A percentile compares a stretch with the other conserved stretches of the same genome.
Evolutionary conservation across 371 early-diverging fungal genomes (phyloP).

Genomic region (Amoeboaphelidium protococcarum): DNA sequence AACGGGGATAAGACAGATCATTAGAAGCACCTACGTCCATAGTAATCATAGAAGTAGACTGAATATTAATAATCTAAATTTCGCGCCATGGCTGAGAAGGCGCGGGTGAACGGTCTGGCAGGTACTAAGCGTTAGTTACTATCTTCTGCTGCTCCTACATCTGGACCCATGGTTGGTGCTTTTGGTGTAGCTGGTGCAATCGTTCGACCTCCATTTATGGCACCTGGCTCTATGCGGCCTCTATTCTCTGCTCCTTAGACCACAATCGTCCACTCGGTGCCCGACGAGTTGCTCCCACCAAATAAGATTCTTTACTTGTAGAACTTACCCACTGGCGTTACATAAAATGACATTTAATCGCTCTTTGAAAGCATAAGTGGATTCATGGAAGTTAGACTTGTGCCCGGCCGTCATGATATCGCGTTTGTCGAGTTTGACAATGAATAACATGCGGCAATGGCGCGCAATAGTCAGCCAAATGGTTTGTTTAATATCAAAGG

Average conservation of each 20-base stretch:
- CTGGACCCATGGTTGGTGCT: neutral
- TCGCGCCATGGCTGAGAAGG: neutral
- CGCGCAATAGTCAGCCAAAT: neutral
- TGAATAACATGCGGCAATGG: conserved; percentile 1
- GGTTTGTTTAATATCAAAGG: conserved; percentile 1
- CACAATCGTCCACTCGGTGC: neutral
- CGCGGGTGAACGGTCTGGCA: neutral
- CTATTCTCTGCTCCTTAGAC: neutral
- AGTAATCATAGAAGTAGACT: neutral
- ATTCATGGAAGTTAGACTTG: conserved; percentile 4
- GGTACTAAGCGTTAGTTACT: neutral
- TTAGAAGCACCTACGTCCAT: too few species aligned
- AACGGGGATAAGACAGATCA: too few species aligned
- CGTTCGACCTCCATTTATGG: neutral
- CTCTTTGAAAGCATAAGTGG: conserved; percentile 2
- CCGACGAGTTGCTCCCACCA: neutral
- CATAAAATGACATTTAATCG: neutral
- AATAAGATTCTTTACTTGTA: conserved; percentile 4
- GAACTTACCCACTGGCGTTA: conserved; percentile 2
- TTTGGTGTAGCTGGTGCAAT: neutral
- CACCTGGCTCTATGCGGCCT: too few species aligned
- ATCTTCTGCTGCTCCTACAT: neutral
- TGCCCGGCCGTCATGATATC: neutral
- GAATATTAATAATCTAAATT: neutral
- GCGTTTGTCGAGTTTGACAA: conserved; percentile 4